Evolutionary conservation across 2,329 filamentous ascomycete genomes (phyloP).

Genomic region (Verticillium alfalfae): DNA sequence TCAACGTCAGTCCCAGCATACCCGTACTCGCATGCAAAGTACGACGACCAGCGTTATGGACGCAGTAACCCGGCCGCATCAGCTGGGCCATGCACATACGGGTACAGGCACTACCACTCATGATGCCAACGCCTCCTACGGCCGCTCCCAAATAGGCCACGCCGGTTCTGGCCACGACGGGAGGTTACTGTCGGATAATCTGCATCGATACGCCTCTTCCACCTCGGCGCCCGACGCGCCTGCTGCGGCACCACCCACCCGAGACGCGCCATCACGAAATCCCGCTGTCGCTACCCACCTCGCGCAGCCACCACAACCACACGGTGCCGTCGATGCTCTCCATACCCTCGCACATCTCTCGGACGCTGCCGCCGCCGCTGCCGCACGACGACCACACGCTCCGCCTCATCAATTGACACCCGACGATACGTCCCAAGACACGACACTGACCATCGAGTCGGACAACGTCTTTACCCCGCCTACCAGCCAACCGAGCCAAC

Average conservation of each 20-base stretch:
- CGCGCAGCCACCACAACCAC: background rate
- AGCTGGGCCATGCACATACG: constrained; percentile 4
- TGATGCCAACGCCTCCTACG: background rate
- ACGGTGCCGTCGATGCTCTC: background rate
- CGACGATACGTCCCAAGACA: constrained; percentile 18
- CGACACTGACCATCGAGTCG: constrained; percentile 17
- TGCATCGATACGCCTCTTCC: constrained; percentile 4
- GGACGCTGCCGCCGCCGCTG: background rate
- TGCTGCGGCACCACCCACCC: background rate
- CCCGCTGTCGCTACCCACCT: background rate
- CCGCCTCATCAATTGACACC: constrained; percentile 9
- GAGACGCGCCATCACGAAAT: background rate
- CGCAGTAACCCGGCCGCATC: constrained; percentile 8
- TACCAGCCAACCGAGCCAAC: constrained; percentile 15
- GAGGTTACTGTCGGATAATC: constrained; percentile 3
- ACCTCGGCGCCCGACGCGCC: constrained; percentile 8
- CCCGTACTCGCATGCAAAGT: background rate
- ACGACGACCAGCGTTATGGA: constrained; percentile 7
- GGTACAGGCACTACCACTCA: background rate
- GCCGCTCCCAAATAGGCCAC: constrained; percentile 1
- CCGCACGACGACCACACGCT: background rate
- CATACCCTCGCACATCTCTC: constrained; percentile 1
- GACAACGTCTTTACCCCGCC: constrained; percentile 21
- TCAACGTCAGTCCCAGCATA: background rate
- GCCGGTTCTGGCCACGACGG: constrained; percentile 1